These are phyloP conservation scores for Daldinia sp. DNA, from an alignment of 2,329 filamentous ascomycete species.

Conservation along the genomic window DNA sequence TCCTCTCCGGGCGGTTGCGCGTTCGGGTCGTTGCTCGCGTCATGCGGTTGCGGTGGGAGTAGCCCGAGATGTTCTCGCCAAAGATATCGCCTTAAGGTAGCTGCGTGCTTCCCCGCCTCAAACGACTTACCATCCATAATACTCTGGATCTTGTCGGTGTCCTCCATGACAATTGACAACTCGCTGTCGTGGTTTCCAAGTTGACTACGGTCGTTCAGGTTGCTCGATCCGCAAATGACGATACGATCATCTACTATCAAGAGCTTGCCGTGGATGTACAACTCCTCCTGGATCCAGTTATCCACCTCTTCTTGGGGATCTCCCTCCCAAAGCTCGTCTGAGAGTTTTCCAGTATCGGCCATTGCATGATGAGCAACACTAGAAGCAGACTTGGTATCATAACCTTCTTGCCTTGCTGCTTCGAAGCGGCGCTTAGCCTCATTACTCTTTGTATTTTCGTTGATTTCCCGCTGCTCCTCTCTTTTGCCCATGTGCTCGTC, in stretches of 20 bases:
- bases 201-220: constrained; percentile 91
- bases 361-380: constrained; percentile 83
- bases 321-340: constrained; percentile 79
- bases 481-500: constrained; percentile 59
- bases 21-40: constrained; percentile 73
- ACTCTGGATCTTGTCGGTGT: constrained; percentile 74
- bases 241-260: constrained; percentile 87
- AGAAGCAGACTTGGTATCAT: constrained; percentile 51
- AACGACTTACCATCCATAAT: constrained; percentile 82
- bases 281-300: constrained; percentile 93
- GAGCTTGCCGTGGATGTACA: constrained; percentile 94
- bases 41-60: constrained; percentile 74
- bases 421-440: constrained; percentile 64
- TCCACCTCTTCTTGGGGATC: constrained; percentile 78
- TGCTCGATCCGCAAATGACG: constrained; percentile 86
- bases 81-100: constrained; percentile 80
- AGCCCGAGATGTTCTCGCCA: constrained; percentile 93
- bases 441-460: constrained; percentile 49
- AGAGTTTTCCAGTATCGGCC: constrained; percentile 68
- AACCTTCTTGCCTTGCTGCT: constrained; percentile 51
- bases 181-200: constrained; percentile 91
- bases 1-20: constrained; percentile 74
- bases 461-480: constrained; percentile 49
- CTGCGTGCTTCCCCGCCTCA: constrained; percentile 81
- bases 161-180: constrained; percentile 88